Percentiles rank a stretch among this genome's conserved stretches.
Conservation (phyloP, 352 stramenopile genomes). For the Phytophthora aleatoria region DNA sequence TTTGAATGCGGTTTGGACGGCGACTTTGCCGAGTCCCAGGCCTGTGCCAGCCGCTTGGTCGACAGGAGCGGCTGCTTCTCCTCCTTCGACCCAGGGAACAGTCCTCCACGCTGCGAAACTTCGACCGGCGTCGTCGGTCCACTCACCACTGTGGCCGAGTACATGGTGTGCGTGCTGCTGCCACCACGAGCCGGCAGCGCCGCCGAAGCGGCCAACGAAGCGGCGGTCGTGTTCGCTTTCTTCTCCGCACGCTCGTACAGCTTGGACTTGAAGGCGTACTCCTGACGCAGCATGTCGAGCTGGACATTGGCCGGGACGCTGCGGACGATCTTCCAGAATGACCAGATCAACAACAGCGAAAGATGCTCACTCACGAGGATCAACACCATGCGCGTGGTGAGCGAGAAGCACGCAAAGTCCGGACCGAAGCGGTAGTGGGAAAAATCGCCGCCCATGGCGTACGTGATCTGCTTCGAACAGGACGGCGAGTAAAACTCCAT, state of each 20-base stretch:
- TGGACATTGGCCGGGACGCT: constrained; percentile 66
- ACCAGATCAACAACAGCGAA: constrained; percentile 60
- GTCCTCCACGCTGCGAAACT: constrained; percentile 15
- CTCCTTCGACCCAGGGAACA: constrained; percentile 41
- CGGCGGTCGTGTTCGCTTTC: constrained; percentile 15
- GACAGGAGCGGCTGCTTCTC: constrained; percentile 67
- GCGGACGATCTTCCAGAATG: constrained; percentile 69
- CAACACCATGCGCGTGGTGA: constrained; percentile 81
- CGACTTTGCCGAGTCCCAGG: constrained; percentile 44
- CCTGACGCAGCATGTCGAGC: constrained; percentile 68
- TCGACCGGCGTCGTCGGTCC: constrained; percentile 21
- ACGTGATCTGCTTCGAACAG: constrained; percentile 58
- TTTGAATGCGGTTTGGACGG: constrained; percentile 20
- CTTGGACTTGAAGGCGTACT: constrained; percentile 77
- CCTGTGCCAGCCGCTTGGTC: constrained; percentile 54
- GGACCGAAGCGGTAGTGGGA: constrained; percentile 73
- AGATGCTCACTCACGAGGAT: constrained; percentile 78
- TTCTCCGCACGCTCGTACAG: constrained; percentile 59
- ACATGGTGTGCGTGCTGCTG: constrained; percentile 22
- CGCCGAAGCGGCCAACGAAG: constrained; percentile 18
- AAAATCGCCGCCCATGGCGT: constrained; percentile 63
- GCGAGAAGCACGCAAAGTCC: constrained; percentile 75
- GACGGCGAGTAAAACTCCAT: constrained; percentile 71
- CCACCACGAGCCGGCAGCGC: constrained; percentile 17
- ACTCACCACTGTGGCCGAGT: constrained; percentile 38